Percentiles rank a stretch among this genome's conserved stretches.
Evolutionary conservation across 176 grass and related monocot genomes (phyloP).

Genomic region (Lolium rigidum): DNA sequence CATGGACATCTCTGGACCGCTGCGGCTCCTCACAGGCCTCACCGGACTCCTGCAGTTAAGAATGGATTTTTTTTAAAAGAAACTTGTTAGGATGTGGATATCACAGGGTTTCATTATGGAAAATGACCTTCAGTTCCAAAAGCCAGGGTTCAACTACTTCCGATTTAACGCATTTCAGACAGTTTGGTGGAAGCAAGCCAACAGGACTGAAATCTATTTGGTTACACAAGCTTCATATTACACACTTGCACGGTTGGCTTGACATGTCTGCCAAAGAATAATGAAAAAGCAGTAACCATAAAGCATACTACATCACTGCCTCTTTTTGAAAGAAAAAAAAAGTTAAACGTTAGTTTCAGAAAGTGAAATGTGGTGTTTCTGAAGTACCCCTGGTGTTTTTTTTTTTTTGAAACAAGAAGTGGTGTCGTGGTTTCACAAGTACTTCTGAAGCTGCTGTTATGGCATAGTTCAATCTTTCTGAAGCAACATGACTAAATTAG

Average conservation of each 20-base stretch:
- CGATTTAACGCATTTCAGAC: conserved; percentile 46
- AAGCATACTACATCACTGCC: not conserved
- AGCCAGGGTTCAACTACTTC: conserved; percentile 45
- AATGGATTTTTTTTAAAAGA: too few species aligned
- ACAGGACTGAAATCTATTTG: not conserved
- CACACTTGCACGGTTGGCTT: not conserved
- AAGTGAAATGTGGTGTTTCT: conserved; percentile 10
- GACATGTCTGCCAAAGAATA: not conserved
- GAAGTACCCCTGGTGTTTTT: not conserved
- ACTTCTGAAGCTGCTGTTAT: not conserved
- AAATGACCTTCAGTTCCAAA: conserved; percentile 45
- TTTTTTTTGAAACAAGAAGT: too few species aligned
- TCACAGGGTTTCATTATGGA: too few species aligned
- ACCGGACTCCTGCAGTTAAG: too few species aligned
- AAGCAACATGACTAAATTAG: not conserved
- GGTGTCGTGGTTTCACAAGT: not conserved
- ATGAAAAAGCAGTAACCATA: not conserved
- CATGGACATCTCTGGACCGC: too few species aligned
- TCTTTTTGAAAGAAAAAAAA: not conserved
- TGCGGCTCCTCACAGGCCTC: too few species aligned
- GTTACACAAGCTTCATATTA: not conserved
- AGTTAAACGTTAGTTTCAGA: not conserved
- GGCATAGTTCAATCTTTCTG: not conserved
- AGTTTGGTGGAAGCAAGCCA: conserved; percentile 33
- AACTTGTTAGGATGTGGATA: too few species aligned